These are phyloP conservation scores for Lasiosphaeria miniovina DNA, from an alignment of 495 filamentous ascomycete genomes.

Conservation along the genomic window DNA sequence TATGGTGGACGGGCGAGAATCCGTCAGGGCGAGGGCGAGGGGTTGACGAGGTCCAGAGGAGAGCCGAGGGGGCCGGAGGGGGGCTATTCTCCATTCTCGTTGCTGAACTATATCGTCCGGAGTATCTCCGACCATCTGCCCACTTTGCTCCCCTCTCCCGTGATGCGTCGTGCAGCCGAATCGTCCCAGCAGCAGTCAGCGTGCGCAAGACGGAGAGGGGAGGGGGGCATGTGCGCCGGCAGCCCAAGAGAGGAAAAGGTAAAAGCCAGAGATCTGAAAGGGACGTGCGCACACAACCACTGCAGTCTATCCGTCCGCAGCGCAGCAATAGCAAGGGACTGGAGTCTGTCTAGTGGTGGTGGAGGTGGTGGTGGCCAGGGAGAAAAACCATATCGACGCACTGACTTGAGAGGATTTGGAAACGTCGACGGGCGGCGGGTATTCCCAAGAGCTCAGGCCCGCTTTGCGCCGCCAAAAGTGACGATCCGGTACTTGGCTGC, in stretches of 20 bases:
- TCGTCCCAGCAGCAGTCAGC: not conserved
- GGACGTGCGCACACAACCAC: not conserved
- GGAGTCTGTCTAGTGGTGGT: too few relatives aligned
- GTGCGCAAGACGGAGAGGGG: not conserved
- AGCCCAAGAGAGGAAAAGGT: not conserved
- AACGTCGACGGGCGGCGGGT: conserved; percentile 4
- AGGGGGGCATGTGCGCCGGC: conserved; percentile 9
- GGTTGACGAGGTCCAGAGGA: not conserved
- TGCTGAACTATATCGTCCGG: conserved; percentile 5
- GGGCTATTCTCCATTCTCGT: not conserved
- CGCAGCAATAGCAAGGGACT: too few relatives aligned
- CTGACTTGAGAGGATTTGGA: conserved; percentile 19
- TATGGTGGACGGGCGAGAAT: not conserved
- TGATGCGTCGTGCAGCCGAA: not conserved
- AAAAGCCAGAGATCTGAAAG: conserved; percentile 1
- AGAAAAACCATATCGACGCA: conserved; percentile 18
- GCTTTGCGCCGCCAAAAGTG: conserved; percentile 6
- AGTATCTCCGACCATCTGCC: conserved; percentile 14
- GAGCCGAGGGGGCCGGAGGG: conserved; percentile 1
- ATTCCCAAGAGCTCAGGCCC: not conserved
- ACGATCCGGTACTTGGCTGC: conserved; percentile 22
- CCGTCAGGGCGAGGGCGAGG: conserved; percentile 3
- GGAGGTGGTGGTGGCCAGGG: too few relatives aligned
- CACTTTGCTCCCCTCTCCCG: conserved; percentile 1
- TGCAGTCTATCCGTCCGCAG: too few relatives aligned